Conservation (phyloP, 1,139 yeast genomes). For the Yamadazyma songkhlaensis region DNA sequence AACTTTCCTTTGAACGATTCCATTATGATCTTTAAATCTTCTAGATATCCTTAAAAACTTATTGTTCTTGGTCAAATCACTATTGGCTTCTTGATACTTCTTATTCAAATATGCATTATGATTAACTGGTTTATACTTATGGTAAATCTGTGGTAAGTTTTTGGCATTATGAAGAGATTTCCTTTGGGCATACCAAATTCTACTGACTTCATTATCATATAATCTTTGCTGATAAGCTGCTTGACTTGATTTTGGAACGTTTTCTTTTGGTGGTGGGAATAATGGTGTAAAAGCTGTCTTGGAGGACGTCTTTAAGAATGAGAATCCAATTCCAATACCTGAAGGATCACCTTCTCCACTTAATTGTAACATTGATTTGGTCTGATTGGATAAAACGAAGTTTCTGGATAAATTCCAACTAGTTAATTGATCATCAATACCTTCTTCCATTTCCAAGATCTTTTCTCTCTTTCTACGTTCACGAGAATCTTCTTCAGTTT, state of each 20-base stretch:
- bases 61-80: slow-evolving; percentile 24
- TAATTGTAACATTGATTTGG: slow-evolving; percentile 93
- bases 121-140: slow-evolving; percentile 38
- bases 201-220: slow-evolving; percentile 84
- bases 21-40: slow-evolving; percentile 79
- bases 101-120: slow-evolving; percentile 32
- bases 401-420: slow-evolving; percentile 94
- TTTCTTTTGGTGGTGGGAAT: slow-evolving; percentile 45
- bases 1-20: slow-evolving; percentile 77
- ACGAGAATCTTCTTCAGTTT: slow-evolving; percentile 16
- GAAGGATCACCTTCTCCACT: slow-evolving; percentile 98
- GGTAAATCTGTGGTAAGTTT: slow-evolving; percentile 30
- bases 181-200: slow-evolving; percentile 90
- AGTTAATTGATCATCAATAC: slow-evolving; percentile 81
- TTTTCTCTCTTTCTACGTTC: slow-evolving; percentile 20
- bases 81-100: slow-evolving; percentile 21
- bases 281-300: slow-evolving; percentile 85
- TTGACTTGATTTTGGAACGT: slow-evolving; percentile 44
- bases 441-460: slow-evolving; percentile 39
- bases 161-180: slow-evolving; percentile 47
- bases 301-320: slow-evolving; percentile 90
- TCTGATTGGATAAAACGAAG: slow-evolving; percentile 90
- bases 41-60: slow-evolving; percentile 71
- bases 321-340: slow-evolving; percentile 85
- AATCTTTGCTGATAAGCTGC: slow-evolving; percentile 85